Evolutionary conservation across 306 rosid species (phyloP).

Genomic region (Gillenia trifoliata): DNA sequence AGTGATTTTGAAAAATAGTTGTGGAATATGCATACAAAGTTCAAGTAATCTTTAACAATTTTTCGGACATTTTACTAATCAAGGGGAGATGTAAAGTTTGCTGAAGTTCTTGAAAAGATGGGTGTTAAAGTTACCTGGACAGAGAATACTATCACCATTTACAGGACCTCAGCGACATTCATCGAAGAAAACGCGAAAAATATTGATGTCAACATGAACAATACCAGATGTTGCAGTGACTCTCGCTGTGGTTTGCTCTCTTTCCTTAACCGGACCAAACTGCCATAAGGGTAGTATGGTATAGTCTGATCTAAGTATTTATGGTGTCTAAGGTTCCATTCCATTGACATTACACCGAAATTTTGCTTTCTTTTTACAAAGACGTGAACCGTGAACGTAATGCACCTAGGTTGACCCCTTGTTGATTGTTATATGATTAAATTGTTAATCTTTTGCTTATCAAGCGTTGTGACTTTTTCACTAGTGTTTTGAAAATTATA

Average conservation of each 20-base stretch:
- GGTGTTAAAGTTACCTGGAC: constrained; percentile 97
- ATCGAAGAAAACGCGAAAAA: constrained; percentile 56
- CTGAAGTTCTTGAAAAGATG: constrained; percentile 97
- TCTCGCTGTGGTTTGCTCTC: constrained; percentile 93
- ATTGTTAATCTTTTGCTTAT: not conserved
- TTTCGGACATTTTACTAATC: not conserved
- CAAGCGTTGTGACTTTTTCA: no score
- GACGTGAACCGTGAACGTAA: no score
- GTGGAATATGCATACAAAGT: no score
- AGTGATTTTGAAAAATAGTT: no score
- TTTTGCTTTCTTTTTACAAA: no score
- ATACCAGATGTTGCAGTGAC: constrained; percentile 99
- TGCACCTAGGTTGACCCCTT: not conserved
- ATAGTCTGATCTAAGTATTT: constrained; percentile 15
- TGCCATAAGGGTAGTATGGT: constrained; percentile 89
- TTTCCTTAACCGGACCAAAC: constrained; percentile 87
- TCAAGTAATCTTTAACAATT: no score
- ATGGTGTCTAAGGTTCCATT: no score
- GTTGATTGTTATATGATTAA: not conserved
- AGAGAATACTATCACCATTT: no score
- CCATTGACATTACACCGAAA: no score
- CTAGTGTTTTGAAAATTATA: no score
- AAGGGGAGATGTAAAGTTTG: constrained; percentile 96
- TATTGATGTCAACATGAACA: constrained; percentile 90
- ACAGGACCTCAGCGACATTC: constrained; percentile 71